Percentiles rank a stretch among this genome's conserved stretches.
phyloP scores from a whole-genome alignment of 345 rosid species.

The Lumnitzera littorea region DNA sequence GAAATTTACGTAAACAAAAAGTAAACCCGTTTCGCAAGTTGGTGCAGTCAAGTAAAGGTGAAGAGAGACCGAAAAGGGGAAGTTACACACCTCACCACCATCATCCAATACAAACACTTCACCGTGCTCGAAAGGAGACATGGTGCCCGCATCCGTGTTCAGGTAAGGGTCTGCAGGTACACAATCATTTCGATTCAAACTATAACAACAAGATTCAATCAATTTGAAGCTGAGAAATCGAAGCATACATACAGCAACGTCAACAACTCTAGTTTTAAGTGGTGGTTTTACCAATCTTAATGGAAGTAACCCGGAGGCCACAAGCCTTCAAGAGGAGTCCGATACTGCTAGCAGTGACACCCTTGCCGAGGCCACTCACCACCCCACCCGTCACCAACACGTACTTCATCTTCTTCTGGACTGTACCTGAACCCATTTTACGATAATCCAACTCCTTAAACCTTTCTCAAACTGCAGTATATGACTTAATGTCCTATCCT shows the following conservation, averaged over 20 bases:
- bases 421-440: too few species aligned
- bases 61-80: not conserved
- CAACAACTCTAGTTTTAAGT: not conserved
- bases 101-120: slow-evolving; percentile 96
- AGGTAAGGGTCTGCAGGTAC: slow-evolving; percentile 72
- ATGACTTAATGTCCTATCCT: too few species aligned
- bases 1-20: too few species aligned
- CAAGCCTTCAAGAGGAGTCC: slow-evolving; percentile 67
- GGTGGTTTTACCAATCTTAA: slow-evolving; percentile 52
- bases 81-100: slow-evolving; percentile 78
- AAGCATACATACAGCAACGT: not conserved
- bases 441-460: too few species aligned
- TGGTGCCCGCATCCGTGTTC: slow-evolving; percentile 95
- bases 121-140: slow-evolving; percentile 99
- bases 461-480: too few species aligned
- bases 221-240: not conserved
- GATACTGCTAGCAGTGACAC: slow-evolving; percentile 58
- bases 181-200: too few species aligned
- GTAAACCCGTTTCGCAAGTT: too few species aligned
- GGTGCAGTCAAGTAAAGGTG: too few species aligned
- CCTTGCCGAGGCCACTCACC: slow-evolving; percentile 60
- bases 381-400: slow-evolving; percentile 57
- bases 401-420: slow-evolving; percentile 38
- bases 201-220: too few species aligned
- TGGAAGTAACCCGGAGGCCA: slow-evolving; percentile 78